phyloP scores from a whole-genome alignment of 352 stramenopile genomes.

The Hyaloperonospora brassicae region DNA sequence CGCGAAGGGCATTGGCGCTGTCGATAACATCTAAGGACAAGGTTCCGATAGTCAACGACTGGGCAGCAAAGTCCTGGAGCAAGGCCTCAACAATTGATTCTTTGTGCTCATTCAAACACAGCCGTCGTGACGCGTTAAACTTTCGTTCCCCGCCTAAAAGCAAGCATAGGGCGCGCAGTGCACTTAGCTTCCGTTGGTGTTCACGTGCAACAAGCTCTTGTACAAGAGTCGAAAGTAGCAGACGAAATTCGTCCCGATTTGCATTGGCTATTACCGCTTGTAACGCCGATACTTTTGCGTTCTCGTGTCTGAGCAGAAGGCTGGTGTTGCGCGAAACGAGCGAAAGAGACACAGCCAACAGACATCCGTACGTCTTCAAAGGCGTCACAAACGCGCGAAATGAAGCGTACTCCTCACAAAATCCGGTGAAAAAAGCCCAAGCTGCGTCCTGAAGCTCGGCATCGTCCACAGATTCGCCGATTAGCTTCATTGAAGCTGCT shows the following conservation, averaged over 20 bases:
- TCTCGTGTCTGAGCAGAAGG: conserved; percentile 3
- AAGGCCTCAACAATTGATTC: conserved; percentile 36
- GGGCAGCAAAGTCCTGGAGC: conserved; percentile 36
- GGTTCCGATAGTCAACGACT: conserved; percentile 18
- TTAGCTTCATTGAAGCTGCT: conserved; percentile 36
- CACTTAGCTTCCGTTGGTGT: conserved; percentile 36
- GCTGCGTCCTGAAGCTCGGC: conserved; percentile 18
- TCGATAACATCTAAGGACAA: not conserved
- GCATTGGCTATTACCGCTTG: conserved; percentile 41
- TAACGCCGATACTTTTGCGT: conserved; percentile 25
- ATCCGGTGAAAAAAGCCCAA: conserved; percentile 44
- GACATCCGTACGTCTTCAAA: conserved; percentile 52
- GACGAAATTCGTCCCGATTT: conserved; percentile 65
- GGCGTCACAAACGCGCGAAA: conserved; percentile 35
- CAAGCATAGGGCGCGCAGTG: conserved; percentile 43
- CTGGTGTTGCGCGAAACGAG: conserved; percentile 10
- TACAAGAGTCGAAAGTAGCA: conserved; percentile 49
- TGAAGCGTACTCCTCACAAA: conserved; percentile 46
- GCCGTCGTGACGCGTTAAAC: conserved; percentile 37
- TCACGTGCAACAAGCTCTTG: conserved; percentile 41
- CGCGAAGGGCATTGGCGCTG: conserved; percentile 10
- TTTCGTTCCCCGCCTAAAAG: conserved; percentile 60
- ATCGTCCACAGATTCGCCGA: conserved; percentile 15
- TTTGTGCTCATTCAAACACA: conserved; percentile 47
- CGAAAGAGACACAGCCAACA: conserved; percentile 44